Evolutionary conservation across 1,284 basidiomycete genomes (phyloP), one percentile per base, ranked within the genome.

Genomic region (Microbotryomycetes sp.): DNA sequence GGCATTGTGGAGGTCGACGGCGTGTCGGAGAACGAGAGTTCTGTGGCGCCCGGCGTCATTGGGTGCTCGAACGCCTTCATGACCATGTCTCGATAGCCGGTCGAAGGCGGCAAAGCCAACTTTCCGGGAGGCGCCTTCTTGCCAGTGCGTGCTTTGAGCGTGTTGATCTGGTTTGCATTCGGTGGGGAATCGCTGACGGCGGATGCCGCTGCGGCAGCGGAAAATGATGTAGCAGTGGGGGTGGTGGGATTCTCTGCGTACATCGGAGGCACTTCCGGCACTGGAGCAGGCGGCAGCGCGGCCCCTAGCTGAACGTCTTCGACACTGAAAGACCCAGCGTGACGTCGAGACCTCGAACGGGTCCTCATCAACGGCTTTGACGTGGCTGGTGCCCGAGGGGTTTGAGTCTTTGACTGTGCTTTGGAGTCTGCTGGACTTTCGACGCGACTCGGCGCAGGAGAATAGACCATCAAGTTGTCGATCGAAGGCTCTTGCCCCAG

Each of bases 261-360:
- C 6, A 60, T 45, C 7, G 52, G 45, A 3, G 59, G 60, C 0
- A 57, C 50, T 47, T 64, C 55, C 18, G 30, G 46, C 41, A 49
- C 62, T 56, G 73, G 72, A 5, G 76, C 75, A 11, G 72, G 71
- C 1, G 89, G 87, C 65, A 94, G 77, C 57, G 83, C 79, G 75
- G 86, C 89, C 41, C 91, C 91, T 58, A 89, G 84, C 74, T 93
- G 86, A 1, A 96, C 87, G 73, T 96, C 91, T 72, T 90, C 88
- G 35, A 82, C 86, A 67, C 89, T 92, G 78, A 94, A 96, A 0
- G 91, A 94, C 5, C 91, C 91, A 1, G 88, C 91, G 73, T 94
- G 89, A 24, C 91, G 81, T n/a, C 91, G 70, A 1, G 82, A 64
- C 81, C 81, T 69, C 80, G 83, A 58, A 76, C 70, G 66, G 46